Evolutionary conservation across 83 land plant genomes (phyloP).

Genomic region (Picea engelmannii): DNA sequence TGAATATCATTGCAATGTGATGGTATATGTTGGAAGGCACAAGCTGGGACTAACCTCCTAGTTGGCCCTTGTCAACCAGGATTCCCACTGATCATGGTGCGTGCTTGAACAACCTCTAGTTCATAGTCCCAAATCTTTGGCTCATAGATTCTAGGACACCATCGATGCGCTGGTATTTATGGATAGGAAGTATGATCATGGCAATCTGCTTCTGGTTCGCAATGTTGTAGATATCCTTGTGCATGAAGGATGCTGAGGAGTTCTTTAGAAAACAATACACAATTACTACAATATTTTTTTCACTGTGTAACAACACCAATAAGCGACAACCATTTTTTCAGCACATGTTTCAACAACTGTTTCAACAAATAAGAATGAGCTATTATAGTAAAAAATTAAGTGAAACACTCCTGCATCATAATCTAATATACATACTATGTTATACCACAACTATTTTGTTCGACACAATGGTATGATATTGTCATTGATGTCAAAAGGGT

Average conservation of each 20-base stretch:
- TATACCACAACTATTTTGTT: too few relatives aligned
- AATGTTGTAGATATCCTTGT: slow-evolving; percentile 47
- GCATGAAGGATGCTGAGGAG: slow-evolving; percentile 21
- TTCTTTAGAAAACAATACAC: too few relatives aligned
- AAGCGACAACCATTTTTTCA: too few relatives aligned
- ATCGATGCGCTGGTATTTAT: slow-evolving; percentile 42
- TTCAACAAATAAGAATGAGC: too few relatives aligned
- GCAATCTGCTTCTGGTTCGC: slow-evolving; percentile 53
- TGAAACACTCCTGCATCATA: too few relatives aligned
- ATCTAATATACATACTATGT: too few relatives aligned
- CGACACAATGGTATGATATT: too few relatives aligned
- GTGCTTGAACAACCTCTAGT: slow-evolving; percentile 53
- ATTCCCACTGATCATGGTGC: slow-evolving; percentile 70
- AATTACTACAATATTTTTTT: too few relatives aligned
- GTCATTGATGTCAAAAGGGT: too few relatives aligned
- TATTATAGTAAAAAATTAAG: too few relatives aligned
- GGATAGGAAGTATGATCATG: slow-evolving; percentile 55
- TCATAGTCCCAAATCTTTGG: slow-evolving; percentile 59
- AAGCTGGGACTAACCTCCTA: slow-evolving; percentile 21
- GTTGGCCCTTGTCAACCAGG: not conserved
- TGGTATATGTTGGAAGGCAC: slow-evolving; percentile 25
- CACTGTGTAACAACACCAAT: too few relatives aligned
- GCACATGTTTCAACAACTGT: too few relatives aligned
- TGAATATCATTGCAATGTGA: slow-evolving; percentile 61
- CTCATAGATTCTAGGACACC: slow-evolving; percentile 42